Base-by-base conservation (phyloP, 2,329 filamentous ascomycete species). In the Geosmithia putterillii region DNA sequence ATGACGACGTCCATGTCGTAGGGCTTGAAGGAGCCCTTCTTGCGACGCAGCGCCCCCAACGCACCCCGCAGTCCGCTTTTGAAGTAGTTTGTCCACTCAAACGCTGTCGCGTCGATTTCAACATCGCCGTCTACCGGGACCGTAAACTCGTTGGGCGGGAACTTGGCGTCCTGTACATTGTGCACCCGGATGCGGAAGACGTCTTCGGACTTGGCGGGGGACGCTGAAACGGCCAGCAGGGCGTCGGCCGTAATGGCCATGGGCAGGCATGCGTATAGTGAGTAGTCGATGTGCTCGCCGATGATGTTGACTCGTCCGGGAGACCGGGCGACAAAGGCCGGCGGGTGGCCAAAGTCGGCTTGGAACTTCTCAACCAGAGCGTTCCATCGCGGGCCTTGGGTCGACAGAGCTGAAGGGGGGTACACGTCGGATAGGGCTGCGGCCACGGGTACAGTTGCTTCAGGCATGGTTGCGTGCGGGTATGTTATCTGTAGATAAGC, bases 41-140 rank as follows among this genome's bases (percentile, higher is more conserved):
- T 82, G 63, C 80, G 77, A 57, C 78, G 73, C 50, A 98, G 67
- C 46, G 94, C 70, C 53, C 85, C 76, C 44, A 95, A 65, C 1
- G 90, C 90, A 23, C 89, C 92, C 32, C 78, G 71, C 41, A 96
- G 70, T 0, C 92, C 92, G 43, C 87, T 86, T 67, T 92, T 94
- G 76, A 98, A 96, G 71, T 98, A 98, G 61, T 96, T 98, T 45
- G 87, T 85, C 92, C 92, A 98, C 65, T 95, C 88, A 51, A 94
- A 84, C 52, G 83, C 76, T 17, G 79, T 80, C 7, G 86, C 76
- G 61, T 96, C 88, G 54, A 98, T 95, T 19, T 83, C 75, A n/a
- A 90, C 73, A 10, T 74, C 65, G 37, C 71, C 69, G 48, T 73
- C 69, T 23, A 64, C 57, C 2, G 83, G 76, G 8, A 95, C 73